Percentiles rank a stretch among this genome's conserved stretches.
phyloP scores from a whole-genome alignment of 1,284 basidiomycete species.

The Cryptococcus sp. region DNA sequence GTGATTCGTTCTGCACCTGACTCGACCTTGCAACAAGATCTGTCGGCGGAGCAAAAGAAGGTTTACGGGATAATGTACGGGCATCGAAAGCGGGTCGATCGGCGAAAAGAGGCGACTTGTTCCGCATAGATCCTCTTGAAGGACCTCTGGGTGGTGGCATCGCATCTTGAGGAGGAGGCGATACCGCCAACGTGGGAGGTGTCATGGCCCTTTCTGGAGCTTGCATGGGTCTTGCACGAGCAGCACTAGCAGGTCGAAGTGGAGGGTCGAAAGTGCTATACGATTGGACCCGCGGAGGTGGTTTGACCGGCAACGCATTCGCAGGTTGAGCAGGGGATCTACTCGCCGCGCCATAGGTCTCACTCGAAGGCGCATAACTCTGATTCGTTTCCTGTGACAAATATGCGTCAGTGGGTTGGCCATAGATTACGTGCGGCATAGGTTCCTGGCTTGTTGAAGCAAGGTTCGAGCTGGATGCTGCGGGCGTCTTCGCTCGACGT shows the following conservation, averaged over 20 bases:
- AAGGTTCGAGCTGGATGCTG: not conserved
- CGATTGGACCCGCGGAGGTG: constrained; percentile 2
- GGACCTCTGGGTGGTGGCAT: constrained; percentile 9
- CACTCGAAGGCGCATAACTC: not conserved
- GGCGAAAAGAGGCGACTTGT: not conserved
- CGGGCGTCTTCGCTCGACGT: constrained; percentile 11
- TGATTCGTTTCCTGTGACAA: not conserved
- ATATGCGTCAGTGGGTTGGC: constrained; percentile 6
- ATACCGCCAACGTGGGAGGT: not conserved
- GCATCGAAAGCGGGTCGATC: not conserved
- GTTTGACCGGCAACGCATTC: not conserved
- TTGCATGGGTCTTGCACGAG: constrained; percentile 3
- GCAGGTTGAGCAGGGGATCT: not conserved
- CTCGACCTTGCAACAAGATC: too few species aligned
- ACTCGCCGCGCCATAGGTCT: too few species aligned
- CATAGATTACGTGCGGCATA: not conserved
- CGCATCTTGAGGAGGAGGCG: constrained; percentile 3
- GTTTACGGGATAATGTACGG: too few species aligned
- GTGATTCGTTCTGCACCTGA: too few species aligned
- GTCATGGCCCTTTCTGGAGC: not conserved
- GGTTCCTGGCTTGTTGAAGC: not conserved
- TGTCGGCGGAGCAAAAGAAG: too few species aligned
- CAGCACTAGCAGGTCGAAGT: constrained; percentile 13
- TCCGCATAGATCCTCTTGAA: not conserved
- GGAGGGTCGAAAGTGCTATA: constrained; percentile 29